Evolutionary conservation across 805 yeast species (phyloP).

Genomic region (Kuraishia piskuri): DNA sequence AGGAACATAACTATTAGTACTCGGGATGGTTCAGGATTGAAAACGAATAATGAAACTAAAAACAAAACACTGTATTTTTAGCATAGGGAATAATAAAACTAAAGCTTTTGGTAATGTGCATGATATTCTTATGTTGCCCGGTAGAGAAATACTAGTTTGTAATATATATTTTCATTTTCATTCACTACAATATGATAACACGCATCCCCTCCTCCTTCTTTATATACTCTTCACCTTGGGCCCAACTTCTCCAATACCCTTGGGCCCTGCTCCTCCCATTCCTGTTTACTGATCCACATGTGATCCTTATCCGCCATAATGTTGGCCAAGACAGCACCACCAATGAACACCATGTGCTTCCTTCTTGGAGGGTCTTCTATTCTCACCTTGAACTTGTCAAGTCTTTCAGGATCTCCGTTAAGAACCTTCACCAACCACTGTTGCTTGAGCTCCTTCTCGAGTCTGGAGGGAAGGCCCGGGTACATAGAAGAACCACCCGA

Average conservation of each 20-base stretch:
- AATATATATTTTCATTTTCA: neutral
- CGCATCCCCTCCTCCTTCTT: neutral
- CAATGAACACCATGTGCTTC: constrained; percentile 96
- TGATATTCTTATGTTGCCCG: no score
- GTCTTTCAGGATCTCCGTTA: constrained; percentile 76
- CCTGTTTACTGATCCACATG: constrained; percentile 94
- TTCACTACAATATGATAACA: neutral
- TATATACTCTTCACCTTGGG: constrained; percentile 49
- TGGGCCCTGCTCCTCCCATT: constrained; percentile 97
- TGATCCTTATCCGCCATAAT: constrained; percentile 98
- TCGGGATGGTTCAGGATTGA: neutral
- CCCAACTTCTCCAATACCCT: constrained; percentile 82
- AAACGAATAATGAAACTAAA: no score
- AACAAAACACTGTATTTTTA: neutral
- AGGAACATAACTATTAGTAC: constrained; percentile 22
- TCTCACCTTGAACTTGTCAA: constrained; percentile 88
- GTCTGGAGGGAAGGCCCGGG: constrained; percentile 93
- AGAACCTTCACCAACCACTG: constrained; percentile 88
- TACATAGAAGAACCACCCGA: constrained; percentile 99
- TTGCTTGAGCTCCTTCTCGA: constrained; percentile 94
- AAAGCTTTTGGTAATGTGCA: neutral
- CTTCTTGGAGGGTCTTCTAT: constrained; percentile 99
- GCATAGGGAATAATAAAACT: neutral
- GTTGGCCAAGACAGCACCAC: constrained; percentile 96
- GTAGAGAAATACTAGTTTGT: neutral